Evolutionary conservation across 2,329 filamentous ascomycete genomes (phyloP), one percentile per base, ranked within the genome.

Genomic region (Apiospora pterosperma): DNA sequence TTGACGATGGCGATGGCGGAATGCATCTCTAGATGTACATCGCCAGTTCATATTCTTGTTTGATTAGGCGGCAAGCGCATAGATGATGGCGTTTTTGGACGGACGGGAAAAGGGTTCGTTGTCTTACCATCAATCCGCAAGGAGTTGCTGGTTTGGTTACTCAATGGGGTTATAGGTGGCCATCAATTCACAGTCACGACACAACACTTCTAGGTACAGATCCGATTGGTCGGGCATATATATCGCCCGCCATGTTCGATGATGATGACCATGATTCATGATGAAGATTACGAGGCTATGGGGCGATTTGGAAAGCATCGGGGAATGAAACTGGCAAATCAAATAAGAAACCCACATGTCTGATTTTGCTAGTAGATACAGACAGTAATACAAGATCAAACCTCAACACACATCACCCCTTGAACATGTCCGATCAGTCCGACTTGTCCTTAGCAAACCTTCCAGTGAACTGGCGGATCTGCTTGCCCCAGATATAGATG

Each of bases 401-500:
- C 28, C 10, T 19, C 28, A 31, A 55, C n/a, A 31, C 48, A 10
- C 48, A 34, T 28, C 48, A 34, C 34, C 16, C 25, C 16, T n/a
- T 19, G 25, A 34, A 14, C 36, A 55, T 41, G n/a, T n/a, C 48
- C 48, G 6, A 34, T 61, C 44, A 63, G 4, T 63, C 61, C 36
- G 23, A 39, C 38, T 67, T 63, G 23, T 66, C 69, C 48, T 64
- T 68, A 0, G 69, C 67, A 61, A 66, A 73, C 25, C 65, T 28
- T 1, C 71, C 72, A 1, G 71, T 74, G 36, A 72, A 66, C 5
- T 63, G 63, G 21, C 73, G 68, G 64, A 77, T 77, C 21, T 70
- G 68, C 63, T 74, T 73, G 2, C 74, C 75, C 68, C 70, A 75
- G 25, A 77, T 65, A 55, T 70, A 77, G 1, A 76, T 55, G 6